phyloP scores from a whole-genome alignment of 2,329 filamentous ascomycete species.

The Colletotrichum sansevieriae region DNA sequence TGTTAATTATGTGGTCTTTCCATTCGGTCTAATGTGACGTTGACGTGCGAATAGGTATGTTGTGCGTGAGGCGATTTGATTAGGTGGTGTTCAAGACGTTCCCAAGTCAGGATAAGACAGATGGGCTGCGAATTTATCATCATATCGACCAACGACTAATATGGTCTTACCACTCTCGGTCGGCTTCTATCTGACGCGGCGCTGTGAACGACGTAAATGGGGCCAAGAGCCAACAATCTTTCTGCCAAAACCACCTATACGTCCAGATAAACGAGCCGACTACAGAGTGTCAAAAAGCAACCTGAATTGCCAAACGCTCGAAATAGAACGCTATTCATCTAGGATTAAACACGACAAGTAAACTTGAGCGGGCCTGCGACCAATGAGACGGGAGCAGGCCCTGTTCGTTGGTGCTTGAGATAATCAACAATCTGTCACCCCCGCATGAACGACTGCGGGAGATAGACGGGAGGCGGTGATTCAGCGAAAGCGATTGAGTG shows the following conservation, averaged over 20 bases:
- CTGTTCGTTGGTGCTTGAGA: constrained; percentile 5
- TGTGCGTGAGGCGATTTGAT: neutral
- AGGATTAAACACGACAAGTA: constrained; percentile 7
- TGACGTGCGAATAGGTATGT: neutral
- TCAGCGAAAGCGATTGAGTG: neutral
- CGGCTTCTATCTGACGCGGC: constrained; percentile 8
- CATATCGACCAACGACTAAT: constrained; percentile 17
- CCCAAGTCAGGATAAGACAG: too few species aligned
- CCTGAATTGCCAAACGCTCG: neutral
- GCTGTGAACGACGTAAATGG: neutral
- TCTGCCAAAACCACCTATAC: neutral
- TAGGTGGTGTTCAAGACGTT: too few species aligned
- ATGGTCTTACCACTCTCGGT: neutral
- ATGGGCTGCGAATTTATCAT: constrained; percentile 11
- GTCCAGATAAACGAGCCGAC: neutral
- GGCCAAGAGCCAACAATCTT: constrained; percentile 19
- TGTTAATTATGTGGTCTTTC: constrained; percentile 5
- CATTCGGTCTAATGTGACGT: neutral
- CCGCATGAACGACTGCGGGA: neutral
- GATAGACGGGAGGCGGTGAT: neutral
- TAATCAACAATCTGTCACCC: constrained; percentile 9
- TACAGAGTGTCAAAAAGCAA: neutral
- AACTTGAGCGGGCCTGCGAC: neutral
- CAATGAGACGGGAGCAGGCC: neutral
- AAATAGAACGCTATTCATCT: constrained; percentile 3